Evolutionary conservation across 2,329 filamentous ascomycete genomes (phyloP).

Genomic region (Botrytis medusae): DNA sequence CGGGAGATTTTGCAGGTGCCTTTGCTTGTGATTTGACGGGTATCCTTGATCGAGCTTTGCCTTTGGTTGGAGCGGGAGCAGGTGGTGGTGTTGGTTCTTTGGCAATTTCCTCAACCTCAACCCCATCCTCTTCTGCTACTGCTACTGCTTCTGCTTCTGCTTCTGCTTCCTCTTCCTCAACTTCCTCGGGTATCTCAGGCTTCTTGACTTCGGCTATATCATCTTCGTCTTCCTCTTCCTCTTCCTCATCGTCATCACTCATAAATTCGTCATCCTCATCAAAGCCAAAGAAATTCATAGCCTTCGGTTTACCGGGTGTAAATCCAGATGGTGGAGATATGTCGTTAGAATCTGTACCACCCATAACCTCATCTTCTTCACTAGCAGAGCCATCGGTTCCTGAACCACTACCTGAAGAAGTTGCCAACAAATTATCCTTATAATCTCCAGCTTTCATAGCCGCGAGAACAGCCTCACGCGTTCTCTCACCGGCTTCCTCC

Average conservation of each 20-base stretch:
- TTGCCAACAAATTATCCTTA: slow-evolving; percentile 57
- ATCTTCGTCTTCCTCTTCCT: slow-evolving; percentile 31
- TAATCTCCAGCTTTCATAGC: slow-evolving; percentile 66
- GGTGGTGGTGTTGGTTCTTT: slow-evolving; percentile 32
- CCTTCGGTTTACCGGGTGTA: slow-evolving; percentile 39
- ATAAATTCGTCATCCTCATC: slow-evolving; percentile 77
- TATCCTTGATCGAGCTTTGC: slow-evolving; percentile 24
- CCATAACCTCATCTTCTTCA: slow-evolving; percentile 38
- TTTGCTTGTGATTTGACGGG: slow-evolving; percentile 39
- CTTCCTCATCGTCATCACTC: slow-evolving; percentile 62
- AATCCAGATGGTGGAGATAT: slow-evolving; percentile 51
- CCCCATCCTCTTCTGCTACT: slow-evolving; percentile 25
- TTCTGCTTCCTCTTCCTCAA: slow-evolving; percentile 29
- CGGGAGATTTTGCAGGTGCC: slow-evolving; percentile 40
- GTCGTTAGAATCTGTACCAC: slow-evolving; percentile 41
- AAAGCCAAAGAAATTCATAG: slow-evolving; percentile 68
- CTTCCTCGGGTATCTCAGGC: slow-evolving; percentile 45
- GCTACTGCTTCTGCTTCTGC: slow-evolving; percentile 21
- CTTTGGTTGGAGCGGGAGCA: slow-evolving; percentile 36
- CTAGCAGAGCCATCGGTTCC: slow-evolving; percentile 29
- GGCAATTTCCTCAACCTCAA: slow-evolving; percentile 29
- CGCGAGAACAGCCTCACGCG: slow-evolving; percentile 70
- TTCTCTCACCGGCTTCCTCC: slow-evolving; percentile 83
- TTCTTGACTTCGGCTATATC: slow-evolving; percentile 27
- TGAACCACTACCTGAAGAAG: slow-evolving; percentile 41